phyloP scores from a whole-genome alignment of 2,329 filamentous ascomycete species.

The Colletotrichum neosansevieriae region DNA sequence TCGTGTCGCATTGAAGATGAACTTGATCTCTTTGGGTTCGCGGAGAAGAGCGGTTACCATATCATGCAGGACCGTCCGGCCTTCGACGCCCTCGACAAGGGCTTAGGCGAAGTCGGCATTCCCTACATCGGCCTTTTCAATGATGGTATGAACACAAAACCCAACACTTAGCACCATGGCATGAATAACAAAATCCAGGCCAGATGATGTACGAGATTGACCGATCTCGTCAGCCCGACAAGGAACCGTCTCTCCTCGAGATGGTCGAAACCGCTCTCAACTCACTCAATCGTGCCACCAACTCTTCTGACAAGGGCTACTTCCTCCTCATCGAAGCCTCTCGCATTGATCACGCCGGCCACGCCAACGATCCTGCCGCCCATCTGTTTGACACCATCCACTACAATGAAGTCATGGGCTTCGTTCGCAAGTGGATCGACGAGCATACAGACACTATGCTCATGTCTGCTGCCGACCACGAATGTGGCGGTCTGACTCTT shows the following conservation, averaged over 20 bases:
- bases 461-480: slow-evolving; percentile 55
- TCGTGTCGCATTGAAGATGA: slow-evolving; percentile 52
- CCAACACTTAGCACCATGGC: background rate
- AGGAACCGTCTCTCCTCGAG: slow-evolving; percentile 55
- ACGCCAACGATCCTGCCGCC: slow-evolving; percentile 66
- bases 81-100: slow-evolving; percentile 49
- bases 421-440: slow-evolving; percentile 55
- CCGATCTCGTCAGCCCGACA: slow-evolving; percentile 44
- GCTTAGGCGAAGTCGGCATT: slow-evolving; percentile 46
- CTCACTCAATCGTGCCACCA: slow-evolving; percentile 50
- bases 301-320: slow-evolving; percentile 50
- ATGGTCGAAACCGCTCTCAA: slow-evolving; percentile 54
- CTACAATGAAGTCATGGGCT: slow-evolving; percentile 53
- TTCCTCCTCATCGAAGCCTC: slow-evolving; percentile 56
- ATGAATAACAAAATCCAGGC: slow-evolving; percentile 17
- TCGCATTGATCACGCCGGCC: slow-evolving; percentile 53
- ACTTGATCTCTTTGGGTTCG: slow-evolving; percentile 51
- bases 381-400: slow-evolving; percentile 60
- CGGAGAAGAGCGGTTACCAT: slow-evolving; percentile 49
- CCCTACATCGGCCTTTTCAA: slow-evolving; percentile 56
- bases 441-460: slow-evolving; percentile 52
- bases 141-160: slow-evolving; percentile 42
- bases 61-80: slow-evolving; percentile 51
- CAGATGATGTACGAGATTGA: slow-evolving; percentile 52
- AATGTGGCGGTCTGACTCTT: slow-evolving; percentile 54